Evolutionary conservation across 2,329 filamentous ascomycete species (phyloP), one percentile per base, ranked within the genome.

Genomic region (Aquanectria penicillioides): DNA sequence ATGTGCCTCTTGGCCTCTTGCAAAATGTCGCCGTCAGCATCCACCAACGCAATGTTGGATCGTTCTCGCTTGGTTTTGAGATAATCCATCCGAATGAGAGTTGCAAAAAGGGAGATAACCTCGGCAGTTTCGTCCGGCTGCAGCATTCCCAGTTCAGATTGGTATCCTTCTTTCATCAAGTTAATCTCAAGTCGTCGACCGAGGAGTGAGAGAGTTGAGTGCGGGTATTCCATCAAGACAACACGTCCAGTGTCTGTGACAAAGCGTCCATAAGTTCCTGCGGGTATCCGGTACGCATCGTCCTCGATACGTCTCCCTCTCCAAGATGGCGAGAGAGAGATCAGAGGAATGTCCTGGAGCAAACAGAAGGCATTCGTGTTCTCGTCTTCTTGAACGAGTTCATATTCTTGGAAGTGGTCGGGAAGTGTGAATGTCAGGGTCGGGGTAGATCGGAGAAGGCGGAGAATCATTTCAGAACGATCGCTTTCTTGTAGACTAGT

Each of bases 371-470:
- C 87, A 67, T 96, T 95, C 22, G 86, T 87, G 65, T 95, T 94
- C 58, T 95, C 91, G 63, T 97, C 92, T 75, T 97, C 94, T 50
- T 91, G 88, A 33, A 90, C 88, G 11, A 94, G 86, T 60, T 89
- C 86, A 67, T 96, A 97, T 29, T 85, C 86, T 36, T 84, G 83
- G 72, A 97, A 97, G 26, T 84, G 77, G 0, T 83, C 77, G 1
- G 92, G 89, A n/a, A 97, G 82, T 11, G 84, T 81, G 65, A 96
- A 89, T 23, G 94, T 97, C 52, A 97, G 86, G 6, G 86, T 89
- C 2, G 87, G 84, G 51, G 93, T 89, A 56, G 82, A 83, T 56
- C 89, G 85, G 11, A 97, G 80, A 53, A 89, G 80, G n/a, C 83
- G 78, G 31, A 90, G 75, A 9, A 93, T 81, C 36, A 82, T 69